Conservation (phyloP, 2,329 filamentous ascomycete genomes). For the Curvularia sp. region DNA sequence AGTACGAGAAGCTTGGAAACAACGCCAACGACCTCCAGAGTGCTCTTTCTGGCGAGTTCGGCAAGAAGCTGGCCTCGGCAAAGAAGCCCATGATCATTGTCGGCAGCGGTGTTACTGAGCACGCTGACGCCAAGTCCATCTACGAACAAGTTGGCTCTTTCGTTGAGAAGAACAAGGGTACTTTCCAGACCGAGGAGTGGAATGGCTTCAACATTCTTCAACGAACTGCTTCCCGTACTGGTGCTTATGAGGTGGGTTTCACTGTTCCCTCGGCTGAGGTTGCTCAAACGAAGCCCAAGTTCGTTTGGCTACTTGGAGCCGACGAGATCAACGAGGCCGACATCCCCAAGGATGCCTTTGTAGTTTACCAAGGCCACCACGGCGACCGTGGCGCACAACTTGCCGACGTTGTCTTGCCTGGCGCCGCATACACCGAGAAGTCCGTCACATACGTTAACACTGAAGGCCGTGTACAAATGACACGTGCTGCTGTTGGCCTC, state of each 20-base stretch:
- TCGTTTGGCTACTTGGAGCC: slow-evolving; percentile 94
- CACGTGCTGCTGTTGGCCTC: slow-evolving; percentile 84
- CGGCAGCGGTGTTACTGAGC: slow-evolving; percentile 89
- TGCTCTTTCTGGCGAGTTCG: slow-evolving; percentile 84
- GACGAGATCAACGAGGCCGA: slow-evolving; percentile 87
- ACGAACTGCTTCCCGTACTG: slow-evolving; percentile 87
- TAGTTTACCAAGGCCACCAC: slow-evolving; percentile 98
- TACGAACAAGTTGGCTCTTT: slow-evolving; percentile 91
- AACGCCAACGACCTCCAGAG: slow-evolving; percentile 83
- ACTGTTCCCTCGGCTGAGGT: slow-evolving; percentile 82
- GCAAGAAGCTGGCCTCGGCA: slow-evolving; percentile 86
- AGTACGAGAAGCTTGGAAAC: slow-evolving; percentile 87
- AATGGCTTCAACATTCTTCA: slow-evolving; percentile 98
- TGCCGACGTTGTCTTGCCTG: slow-evolving; percentile 91
- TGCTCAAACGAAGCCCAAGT: slow-evolving; percentile 86
- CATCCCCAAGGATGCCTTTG: slow-evolving; percentile 93
- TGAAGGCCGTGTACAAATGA: slow-evolving; percentile 94
- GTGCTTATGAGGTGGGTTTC: slow-evolving; percentile 96
- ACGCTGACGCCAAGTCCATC: slow-evolving; percentile 87
- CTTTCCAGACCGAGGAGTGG: slow-evolving; percentile 90
- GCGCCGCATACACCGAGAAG: slow-evolving; percentile 97
- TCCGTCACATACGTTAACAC: slow-evolving; percentile 96
- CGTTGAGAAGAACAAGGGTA: slow-evolving; percentile 89
- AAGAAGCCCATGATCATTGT: slow-evolving; percentile 97
- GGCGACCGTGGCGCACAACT: slow-evolving; percentile 92